Evolutionary conservation across 1,284 basidiomycete species (phyloP), one percentile per base, ranked within the genome.

Genomic region (Ustilago tritici): DNA sequence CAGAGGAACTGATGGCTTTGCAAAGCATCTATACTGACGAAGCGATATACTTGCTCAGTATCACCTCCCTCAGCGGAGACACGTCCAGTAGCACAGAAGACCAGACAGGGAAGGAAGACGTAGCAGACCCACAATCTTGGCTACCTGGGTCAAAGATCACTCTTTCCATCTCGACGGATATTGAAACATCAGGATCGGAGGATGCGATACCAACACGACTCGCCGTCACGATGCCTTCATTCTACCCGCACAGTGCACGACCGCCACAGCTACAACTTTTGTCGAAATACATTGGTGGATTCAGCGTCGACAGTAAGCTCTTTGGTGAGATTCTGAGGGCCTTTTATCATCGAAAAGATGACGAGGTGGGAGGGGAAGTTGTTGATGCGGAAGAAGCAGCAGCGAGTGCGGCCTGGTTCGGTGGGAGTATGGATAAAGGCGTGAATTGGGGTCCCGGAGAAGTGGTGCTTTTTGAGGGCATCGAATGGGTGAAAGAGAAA

Each of bases 381-480:
- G 38, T 46, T 5, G 47, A 68, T 62, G 60, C 57, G 11, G 72
- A 69, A 23, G 72, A 63, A 28, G 35, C 56, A 6, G 47, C 53
- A 3, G 41, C 35, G 14, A 34, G 50, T 14, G 47, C 58, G 1
- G 64, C 35, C 1, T 68, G 67, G 68, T 36, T 61, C 12, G 66
- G 67, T 0, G 77, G 65, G 0, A 59, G 60, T 4, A 64, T 67
- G 56, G 59, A 70, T 28, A 56, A 61, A 15, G 76, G 66, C 3
- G 72, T 82, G 11, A 38, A 72, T 2, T 84, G 83, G 83, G 12
- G 17, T 0, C 46, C 41, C 3, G 85, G 85, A 4, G 69, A 82
- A 34, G 80, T 83, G 14, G 74, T 82, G 35, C 57, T 87, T 14
- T 87, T 86, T 46, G 86, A 87, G 59, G 85, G 83, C 11, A 75